Conservation (phyloP, 495 filamentous ascomycete genomes). For the Xylaria grammica region DNA sequence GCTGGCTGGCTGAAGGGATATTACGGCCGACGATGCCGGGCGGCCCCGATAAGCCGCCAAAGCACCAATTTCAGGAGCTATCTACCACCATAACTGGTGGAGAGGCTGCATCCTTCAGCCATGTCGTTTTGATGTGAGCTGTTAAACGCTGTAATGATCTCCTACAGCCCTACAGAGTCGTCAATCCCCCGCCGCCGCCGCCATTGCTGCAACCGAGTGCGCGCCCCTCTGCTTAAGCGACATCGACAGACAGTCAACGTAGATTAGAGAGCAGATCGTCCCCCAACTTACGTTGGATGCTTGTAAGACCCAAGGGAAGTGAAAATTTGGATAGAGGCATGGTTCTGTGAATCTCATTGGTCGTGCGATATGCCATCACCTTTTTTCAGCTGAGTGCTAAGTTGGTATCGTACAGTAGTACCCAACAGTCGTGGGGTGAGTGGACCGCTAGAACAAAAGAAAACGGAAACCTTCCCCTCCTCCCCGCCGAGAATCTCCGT, state of each 20-base stretch:
- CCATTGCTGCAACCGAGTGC: too few species aligned
- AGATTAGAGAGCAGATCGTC: background rate
- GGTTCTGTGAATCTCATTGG: background rate
- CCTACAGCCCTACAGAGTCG: constrained; percentile 3
- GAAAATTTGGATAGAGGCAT: background rate
- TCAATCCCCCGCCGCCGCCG: too few species aligned
- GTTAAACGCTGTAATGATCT: background rate
- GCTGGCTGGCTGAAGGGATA: background rate
- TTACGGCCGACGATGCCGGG: background rate
- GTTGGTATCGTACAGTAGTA: background rate
- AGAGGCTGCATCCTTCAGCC: background rate
- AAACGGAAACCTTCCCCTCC: too few species aligned
- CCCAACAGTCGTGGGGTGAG: too few species aligned
- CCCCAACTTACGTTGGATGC: background rate
- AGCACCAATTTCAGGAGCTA: background rate
- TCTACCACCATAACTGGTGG: background rate
- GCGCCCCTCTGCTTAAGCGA: too few species aligned
- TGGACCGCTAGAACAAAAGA: too few species aligned
- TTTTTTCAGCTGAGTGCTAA: constrained; percentile 1
- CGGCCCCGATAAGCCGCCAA: background rate
- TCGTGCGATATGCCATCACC: constrained; percentile 1
- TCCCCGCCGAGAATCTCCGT: too few species aligned
- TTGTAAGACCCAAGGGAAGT: background rate
- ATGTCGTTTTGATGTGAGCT: constrained; percentile 4
- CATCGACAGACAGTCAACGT: too few species aligned